phyloP scores from a whole-genome alignment of 495 filamentous ascomycete genomes.

The Amniculicola lignicola region DNA sequence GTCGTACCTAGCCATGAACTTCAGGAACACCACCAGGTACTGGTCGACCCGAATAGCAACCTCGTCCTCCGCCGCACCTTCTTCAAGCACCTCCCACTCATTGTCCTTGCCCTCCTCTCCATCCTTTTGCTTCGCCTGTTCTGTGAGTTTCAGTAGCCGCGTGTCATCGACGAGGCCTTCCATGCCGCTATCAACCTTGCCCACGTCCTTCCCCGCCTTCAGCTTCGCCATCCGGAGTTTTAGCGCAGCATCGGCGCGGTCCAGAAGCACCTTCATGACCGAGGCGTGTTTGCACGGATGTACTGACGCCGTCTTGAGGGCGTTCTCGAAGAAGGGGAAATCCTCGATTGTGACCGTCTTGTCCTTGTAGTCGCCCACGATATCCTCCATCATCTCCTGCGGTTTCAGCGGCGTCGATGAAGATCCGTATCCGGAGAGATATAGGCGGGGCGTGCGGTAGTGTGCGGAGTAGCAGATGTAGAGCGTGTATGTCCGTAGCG shows the following conservation, averaged over 20 bases:
- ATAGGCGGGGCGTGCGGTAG: slow-evolving; percentile 94
- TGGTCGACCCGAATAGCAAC: slow-evolving; percentile 94
- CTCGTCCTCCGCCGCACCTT: slow-evolving; percentile 67
- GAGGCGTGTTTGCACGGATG: slow-evolving; percentile 92
- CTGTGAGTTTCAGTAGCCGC: slow-evolving; percentile 43
- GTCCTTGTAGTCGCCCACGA: slow-evolving; percentile 98
- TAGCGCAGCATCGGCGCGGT: slow-evolving; percentile 87
- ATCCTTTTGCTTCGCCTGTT: slow-evolving; percentile 43
- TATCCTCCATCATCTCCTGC: slow-evolving; percentile 96
- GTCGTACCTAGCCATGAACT: slow-evolving; percentile 78
- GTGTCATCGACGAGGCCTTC: slow-evolving; percentile 65
- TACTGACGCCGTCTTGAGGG: slow-evolving; percentile 90
- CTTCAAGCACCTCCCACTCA: slow-evolving; percentile 80
- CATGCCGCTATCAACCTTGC: slow-evolving; percentile 57
- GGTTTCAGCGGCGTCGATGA: slow-evolving; percentile 81
- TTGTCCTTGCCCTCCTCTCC: slow-evolving; percentile 54
- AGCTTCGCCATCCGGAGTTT: slow-evolving; percentile 85
- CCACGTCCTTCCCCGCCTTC: slow-evolving; percentile 53
- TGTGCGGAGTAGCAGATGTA: slow-evolving; percentile 98
- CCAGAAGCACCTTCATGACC: slow-evolving; percentile 97
- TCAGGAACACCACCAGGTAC: slow-evolving; percentile 95
- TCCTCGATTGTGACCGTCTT: slow-evolving; percentile 99
- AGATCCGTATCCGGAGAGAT: slow-evolving; percentile 86
- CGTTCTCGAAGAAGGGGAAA: slow-evolving; percentile 81
- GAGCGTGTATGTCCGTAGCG: slow-evolving; percentile 86